Conservation (phyloP, 495 filamentous ascomycete species). For the Trichodelitschia bisporula region DNA sequence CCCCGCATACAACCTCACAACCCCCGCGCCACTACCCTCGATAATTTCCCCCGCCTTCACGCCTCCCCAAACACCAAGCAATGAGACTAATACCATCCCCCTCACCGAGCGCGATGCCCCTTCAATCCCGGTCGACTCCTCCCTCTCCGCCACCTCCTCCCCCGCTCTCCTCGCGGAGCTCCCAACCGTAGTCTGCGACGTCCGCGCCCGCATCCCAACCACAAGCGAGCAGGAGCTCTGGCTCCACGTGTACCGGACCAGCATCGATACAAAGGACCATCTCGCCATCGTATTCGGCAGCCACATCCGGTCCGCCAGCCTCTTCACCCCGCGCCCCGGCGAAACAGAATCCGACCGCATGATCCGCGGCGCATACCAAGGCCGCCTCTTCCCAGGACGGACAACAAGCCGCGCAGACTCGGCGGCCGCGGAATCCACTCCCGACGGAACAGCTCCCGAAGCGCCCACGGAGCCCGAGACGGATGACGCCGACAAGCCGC, state of each 20-base stretch:
- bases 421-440: slow-evolving; percentile 8
- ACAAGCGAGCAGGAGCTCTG: slow-evolving; percentile 90
- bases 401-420: slow-evolving; percentile 27
- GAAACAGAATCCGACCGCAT: slow-evolving; percentile 94
- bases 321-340: slow-evolving; percentile 58
- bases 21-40: slow-evolving; percentile 9
- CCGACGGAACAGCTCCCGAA: slow-evolving; percentile 1
- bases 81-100: slow-evolving; percentile 8
- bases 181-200: slow-evolving; percentile 18
- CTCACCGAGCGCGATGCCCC: slow-evolving; percentile 12
- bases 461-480: slow-evolving; percentile 7
- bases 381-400: slow-evolving; percentile 66
- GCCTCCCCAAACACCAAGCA: slow-evolving; percentile 17
- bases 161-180: slow-evolving; percentile 14
- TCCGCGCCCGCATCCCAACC: slow-evolving; percentile 21
- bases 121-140: slow-evolving; percentile 1
- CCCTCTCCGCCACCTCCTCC: slow-evolving; percentile 3
- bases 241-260: slow-evolving; percentile 82
- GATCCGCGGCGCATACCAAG: slow-evolving; percentile 80
- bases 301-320: slow-evolving; percentile 50
- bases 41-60: slow-evolving; percentile 21
- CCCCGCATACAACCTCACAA: too few relatives aligned
- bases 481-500: slow-evolving; percentile 9
- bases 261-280: slow-evolving; percentile 84
- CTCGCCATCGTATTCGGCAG: slow-evolving; percentile 92